phyloP scores from a whole-genome alignment of 176 grass and related monocot genomes.

The Oryza coarctata region DNA sequence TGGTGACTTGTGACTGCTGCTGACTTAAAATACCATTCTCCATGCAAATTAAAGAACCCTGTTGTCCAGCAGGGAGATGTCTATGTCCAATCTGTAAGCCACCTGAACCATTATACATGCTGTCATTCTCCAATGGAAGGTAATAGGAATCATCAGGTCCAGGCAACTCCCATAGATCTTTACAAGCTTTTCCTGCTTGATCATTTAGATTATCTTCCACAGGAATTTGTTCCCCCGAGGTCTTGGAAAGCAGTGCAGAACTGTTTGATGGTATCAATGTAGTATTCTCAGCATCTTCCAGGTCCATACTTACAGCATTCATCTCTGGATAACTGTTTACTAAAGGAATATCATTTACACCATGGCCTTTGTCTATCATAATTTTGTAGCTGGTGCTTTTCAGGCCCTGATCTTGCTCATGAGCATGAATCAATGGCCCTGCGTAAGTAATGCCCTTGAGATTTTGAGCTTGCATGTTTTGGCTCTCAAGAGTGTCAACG shows the following conservation, averaged over 20 bases:
- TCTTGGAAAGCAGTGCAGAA: slow-evolving; percentile 22
- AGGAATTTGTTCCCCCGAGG: slow-evolving; percentile 21
- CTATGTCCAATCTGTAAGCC: slow-evolving; percentile 35
- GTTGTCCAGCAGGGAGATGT: slow-evolving; percentile 26
- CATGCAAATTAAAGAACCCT: slow-evolving; percentile 35
- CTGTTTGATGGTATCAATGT: slow-evolving; percentile 18
- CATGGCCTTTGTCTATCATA: neutral
- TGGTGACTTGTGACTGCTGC: slow-evolving; percentile 19
- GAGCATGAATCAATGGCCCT: slow-evolving; percentile 11
- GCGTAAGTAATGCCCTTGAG: slow-evolving; percentile 8
- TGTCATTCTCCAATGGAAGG: slow-evolving; percentile 32
- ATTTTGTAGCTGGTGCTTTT: slow-evolving; percentile 4
- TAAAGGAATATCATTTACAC: slow-evolving; percentile 25
- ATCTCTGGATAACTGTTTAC: slow-evolving; percentile 23
- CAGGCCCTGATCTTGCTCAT: slow-evolving; percentile 22
- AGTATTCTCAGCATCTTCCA: slow-evolving; percentile 9
- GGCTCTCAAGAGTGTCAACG: neutral
- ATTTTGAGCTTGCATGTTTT: slow-evolving; percentile 20
- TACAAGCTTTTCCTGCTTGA: slow-evolving; percentile 24
- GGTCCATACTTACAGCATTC: slow-evolving; percentile 2
- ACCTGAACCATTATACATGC: slow-evolving; percentile 15
- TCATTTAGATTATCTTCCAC: slow-evolving; percentile 30
- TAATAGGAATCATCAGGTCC: slow-evolving; percentile 34
- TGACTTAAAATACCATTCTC: slow-evolving; percentile 33
- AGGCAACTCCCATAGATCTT: slow-evolving; percentile 35